Conservation (phyloP, 257 asterid species). For the Fraxinus excelsior region DNA sequence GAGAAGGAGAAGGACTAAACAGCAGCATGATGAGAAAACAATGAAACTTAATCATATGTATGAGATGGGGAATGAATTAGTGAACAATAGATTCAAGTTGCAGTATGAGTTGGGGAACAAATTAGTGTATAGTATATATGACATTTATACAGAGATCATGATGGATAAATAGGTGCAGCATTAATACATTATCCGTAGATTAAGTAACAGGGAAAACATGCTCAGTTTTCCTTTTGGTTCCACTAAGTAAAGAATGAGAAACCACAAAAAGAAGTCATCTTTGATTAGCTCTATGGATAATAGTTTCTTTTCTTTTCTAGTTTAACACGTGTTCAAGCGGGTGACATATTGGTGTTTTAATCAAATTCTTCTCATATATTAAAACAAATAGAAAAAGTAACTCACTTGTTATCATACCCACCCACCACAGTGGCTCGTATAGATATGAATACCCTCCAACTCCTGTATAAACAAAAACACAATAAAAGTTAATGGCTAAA, state of each 20-base stretch:
- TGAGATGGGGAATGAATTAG: background rate
- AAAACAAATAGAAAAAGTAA: conserved; percentile 20
- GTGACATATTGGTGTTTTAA: background rate
- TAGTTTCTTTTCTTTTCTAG: conserved; percentile 3
- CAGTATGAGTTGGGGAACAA: background rate
- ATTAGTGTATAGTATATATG: background rate
- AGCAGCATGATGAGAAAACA: background rate
- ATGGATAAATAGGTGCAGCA: background rate
- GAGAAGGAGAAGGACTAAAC: background rate
- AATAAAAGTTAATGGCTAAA: conserved; percentile 5
- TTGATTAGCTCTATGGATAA: background rate
- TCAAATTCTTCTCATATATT: background rate
- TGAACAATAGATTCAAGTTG: background rate
- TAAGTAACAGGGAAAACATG: background rate
- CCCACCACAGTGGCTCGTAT: conserved; percentile 90
- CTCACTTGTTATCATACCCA: conserved; percentile 89
- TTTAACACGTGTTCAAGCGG: background rate
- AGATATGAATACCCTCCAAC: conserved; percentile 86
- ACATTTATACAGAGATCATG: background rate
- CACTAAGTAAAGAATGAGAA: conserved; percentile 4
- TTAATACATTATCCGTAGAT: background rate
- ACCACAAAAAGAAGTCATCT: conserved; percentile 10
- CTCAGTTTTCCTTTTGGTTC: background rate
- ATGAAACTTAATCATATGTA: background rate
- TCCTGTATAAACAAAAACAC: conserved; percentile 47